A percentile compares a stretch with the other conserved stretches of the same genome.
phyloP scores from a whole-genome alignment of 805 yeast species.

The Jamesozyma hellenica region DNA sequence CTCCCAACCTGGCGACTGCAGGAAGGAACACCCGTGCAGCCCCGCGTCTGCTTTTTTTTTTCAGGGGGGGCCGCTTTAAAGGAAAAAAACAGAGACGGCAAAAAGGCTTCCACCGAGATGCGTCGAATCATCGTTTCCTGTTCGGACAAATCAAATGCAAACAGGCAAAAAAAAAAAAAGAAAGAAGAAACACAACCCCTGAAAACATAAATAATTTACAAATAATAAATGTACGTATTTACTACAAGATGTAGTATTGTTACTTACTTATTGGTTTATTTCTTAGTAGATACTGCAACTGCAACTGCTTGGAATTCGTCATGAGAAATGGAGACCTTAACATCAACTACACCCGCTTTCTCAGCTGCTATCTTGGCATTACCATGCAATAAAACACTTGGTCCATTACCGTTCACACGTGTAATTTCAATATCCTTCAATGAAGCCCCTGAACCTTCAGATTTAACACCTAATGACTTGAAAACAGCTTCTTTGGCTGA shows the following conservation, averaged over 20 bases:
- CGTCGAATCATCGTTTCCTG: no score
- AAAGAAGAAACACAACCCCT: no score
- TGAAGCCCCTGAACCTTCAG: slow-evolving; percentile 93
- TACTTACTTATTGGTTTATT: slow-evolving; percentile 7
- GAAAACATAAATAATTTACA: no score
- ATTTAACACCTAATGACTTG: slow-evolving; percentile 82
- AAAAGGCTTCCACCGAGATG: no score
- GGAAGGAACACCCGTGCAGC: no score
- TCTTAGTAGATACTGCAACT: slow-evolving; percentile 56
- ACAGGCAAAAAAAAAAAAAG: no score
- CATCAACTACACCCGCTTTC: slow-evolving; percentile 53
- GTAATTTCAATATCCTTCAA: slow-evolving; percentile 82
- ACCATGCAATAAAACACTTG: slow-evolving; percentile 68
- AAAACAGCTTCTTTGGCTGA: slow-evolving; percentile 98
- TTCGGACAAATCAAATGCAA: no score
- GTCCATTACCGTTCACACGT: slow-evolving; percentile 69
- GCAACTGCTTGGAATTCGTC: slow-evolving; percentile 97
- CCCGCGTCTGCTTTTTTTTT: no score
- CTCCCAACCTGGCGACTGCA: no score
- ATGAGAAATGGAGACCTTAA: slow-evolving; percentile 88
- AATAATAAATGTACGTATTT: not conserved
- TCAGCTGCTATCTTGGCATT: slow-evolving; percentile 67
- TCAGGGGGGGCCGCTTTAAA: no score
- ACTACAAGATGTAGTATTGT: not conserved
- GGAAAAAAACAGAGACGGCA: no score